Base-by-base conservation (phyloP, 805 yeast genomes). In the Candida khao-thaluensis region DNA sequence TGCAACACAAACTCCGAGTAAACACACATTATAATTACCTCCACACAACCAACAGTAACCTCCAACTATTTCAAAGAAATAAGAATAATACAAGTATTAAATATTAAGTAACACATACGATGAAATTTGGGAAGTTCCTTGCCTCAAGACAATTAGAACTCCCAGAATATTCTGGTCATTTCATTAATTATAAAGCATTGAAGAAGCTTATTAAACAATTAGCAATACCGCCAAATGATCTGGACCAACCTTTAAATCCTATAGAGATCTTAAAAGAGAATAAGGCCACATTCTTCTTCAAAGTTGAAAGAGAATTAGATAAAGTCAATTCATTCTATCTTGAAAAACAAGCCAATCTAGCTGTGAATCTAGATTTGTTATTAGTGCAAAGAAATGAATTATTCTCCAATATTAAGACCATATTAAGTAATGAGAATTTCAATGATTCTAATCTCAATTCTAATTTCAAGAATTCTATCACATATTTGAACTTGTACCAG, bases 81-180 rank as follows among this genome's bases (percentile, higher is more conserved):
- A 22, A 22, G 9, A 8, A 28, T 9, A 15, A n/a, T 11, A 12
- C 15, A 25, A 25, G 10, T 12, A 7, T 7, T n/a, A 11, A 7
- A 12, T 6, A 11, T 7, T 11, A 25, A 11, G 28, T 25, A 25
- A 25, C 15, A n/a, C 28, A 25, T 6, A 9, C 29, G 10, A 67
- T 70, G 99, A 93, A 93, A 72, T 93, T 89, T 62, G 99, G 99
- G 37, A 93, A 93, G 64, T 86, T 88, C 57, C 72, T 93, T 58
- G 98, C 95, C 48, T 85, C 95, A 30, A 79, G 97, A 58, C 96
- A 89, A 64, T 72, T 93, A 50, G 97, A 91, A 61, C 71, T 91
- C 43, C 98, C 98, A 8, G 99, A 93, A 62, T 93, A 93, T 60
- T 81, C 95, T 35, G 89, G 91, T 26, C 84, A 87, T 58, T 93